Conservation (phyloP, 257 asterid species). For the Ophiorrhiza pumila region DNA sequence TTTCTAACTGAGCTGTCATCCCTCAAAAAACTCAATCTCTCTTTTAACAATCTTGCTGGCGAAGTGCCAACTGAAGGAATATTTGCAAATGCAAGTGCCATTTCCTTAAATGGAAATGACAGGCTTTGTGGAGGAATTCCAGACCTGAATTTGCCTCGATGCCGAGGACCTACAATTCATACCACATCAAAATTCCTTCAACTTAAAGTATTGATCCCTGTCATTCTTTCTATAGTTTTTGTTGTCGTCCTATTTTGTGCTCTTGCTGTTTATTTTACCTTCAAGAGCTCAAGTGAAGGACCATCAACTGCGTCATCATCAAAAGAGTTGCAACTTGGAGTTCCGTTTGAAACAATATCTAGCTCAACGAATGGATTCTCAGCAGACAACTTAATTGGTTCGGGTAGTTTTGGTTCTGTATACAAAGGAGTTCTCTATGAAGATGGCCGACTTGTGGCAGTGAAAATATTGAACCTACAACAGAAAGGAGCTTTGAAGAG, state of each 20-base stretch:
- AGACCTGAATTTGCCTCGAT: conserved; percentile 22
- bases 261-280: conserved; percentile 10
- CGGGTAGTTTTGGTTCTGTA: conserved; percentile 44
- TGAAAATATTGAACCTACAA: conserved; percentile 33
- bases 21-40: conserved; percentile 32
- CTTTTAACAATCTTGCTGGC: conserved; percentile 39
- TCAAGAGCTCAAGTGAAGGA: conserved; percentile 6
- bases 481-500: conserved; percentile 31
- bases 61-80: conserved; percentile 34
- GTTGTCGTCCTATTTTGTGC: conserved; percentile 1
- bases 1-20: conserved; percentile 18
- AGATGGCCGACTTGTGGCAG: conserved; percentile 23
- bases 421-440: conserved; percentile 25
- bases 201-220: conserved; percentile 17
- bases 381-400: conserved; percentile 29
- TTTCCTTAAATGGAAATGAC: conserved; percentile 29
- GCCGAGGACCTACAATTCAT: conserved; percentile 4
- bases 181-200: background rate
- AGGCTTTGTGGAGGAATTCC: conserved; percentile 36
- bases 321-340: conserved; percentile 16
- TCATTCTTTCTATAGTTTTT: conserved; percentile 7
- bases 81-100: conserved; percentile 27
- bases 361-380: conserved; percentile 39
- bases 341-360: conserved; percentile 27
- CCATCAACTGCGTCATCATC: conserved; percentile 4